Conservation (phyloP, 108 stramenopile species). For the Conticribra guillardii region DNA sequence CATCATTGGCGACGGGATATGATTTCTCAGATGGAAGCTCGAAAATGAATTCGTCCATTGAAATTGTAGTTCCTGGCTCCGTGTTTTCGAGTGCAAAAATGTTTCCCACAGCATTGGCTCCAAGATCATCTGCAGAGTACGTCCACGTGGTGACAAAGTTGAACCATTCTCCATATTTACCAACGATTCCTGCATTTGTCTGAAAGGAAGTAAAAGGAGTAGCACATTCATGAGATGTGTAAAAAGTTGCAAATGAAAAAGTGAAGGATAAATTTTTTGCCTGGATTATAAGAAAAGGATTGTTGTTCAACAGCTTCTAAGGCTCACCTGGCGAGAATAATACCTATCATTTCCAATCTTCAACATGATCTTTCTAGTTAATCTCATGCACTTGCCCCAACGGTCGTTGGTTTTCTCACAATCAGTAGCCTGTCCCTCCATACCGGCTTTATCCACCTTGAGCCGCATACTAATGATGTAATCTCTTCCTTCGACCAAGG, state of each 20-base stretch:
- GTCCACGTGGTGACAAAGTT: conserved; percentile 42
- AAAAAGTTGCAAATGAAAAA: not conserved
- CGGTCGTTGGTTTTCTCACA: conserved; percentile 22
- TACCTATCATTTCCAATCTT: conserved; percentile 16
- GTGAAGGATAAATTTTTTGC: too few relatives aligned
- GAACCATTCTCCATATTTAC: conserved; percentile 55
- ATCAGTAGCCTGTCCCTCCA: conserved; percentile 12
- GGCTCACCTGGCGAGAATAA: conserved; percentile 1
- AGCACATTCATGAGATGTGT: not conserved
- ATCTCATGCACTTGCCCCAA: conserved; percentile 23
- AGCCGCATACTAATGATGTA: conserved; percentile 57
- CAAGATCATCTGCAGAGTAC: conserved; percentile 31
- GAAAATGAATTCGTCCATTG: conserved; percentile 52
- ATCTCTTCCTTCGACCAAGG: conserved; percentile 13
- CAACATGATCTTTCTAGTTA: conserved; percentile 25
- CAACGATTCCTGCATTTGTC: conserved; percentile 21
- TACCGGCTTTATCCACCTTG: conserved; percentile 42
- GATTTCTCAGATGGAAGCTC: conserved; percentile 52
- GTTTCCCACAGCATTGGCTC: conserved; percentile 33
- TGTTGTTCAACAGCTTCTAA: too few relatives aligned
- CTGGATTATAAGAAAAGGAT: too few relatives aligned
- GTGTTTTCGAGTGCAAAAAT: conserved; percentile 51
- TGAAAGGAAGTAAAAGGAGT: not conserved
- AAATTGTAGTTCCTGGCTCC: conserved; percentile 42
- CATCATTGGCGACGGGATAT: conserved; percentile 30